Evolutionary conservation across 495 filamentous ascomycete species (phyloP).

Genomic region (Neurospora africana): DNA sequence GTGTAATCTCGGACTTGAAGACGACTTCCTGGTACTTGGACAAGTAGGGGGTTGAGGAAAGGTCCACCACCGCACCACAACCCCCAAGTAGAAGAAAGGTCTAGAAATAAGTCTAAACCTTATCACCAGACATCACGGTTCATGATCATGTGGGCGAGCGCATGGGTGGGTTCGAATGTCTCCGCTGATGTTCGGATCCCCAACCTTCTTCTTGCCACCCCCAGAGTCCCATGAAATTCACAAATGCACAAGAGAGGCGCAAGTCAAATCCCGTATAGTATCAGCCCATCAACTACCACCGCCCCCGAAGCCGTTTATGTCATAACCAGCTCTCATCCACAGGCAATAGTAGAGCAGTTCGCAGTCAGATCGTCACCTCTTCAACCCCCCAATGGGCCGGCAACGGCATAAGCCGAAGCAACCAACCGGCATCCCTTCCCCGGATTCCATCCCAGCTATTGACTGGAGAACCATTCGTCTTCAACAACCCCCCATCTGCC

Average conservation of each 20-base stretch:
- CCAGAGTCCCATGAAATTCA: neutral
- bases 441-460: neutral
- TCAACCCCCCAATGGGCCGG: neutral
- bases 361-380: neutral
- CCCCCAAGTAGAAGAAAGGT: neutral
- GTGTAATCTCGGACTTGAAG: neutral
- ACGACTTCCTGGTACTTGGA: neutral
- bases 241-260: neutral
- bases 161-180: neutral
- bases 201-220: neutral
- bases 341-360: neutral
- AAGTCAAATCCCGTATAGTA: neutral
- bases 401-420: neutral
- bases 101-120: neutral
- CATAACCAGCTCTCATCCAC: neutral
- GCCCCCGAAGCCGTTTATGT: neutral
- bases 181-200: neutral
- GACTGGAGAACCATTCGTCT: neutral
- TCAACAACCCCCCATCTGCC: neutral
- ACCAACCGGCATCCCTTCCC: neutral
- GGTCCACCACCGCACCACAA: no score
- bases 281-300: neutral
- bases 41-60: no score
- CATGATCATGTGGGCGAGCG: neutral
- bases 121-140: neutral